A percentile compares a stretch with the other conserved stretches of the same genome.
Evolutionary conservation across 495 filamentous ascomycete genomes (phyloP).

Genomic region (Xylaria longipes): DNA sequence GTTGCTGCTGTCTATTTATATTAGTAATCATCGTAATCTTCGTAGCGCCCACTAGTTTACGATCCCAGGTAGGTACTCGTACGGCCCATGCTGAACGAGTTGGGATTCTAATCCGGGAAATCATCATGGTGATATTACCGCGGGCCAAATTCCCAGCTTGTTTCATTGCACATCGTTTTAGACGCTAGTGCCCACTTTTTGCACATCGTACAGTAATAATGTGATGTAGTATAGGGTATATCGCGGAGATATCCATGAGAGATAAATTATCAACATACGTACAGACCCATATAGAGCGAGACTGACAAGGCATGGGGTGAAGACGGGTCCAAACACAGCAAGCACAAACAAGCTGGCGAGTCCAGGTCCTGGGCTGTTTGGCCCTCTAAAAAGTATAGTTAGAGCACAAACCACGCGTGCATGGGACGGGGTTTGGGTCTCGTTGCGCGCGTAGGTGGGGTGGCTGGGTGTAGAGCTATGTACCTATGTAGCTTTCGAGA

Average conservation of each 20-base stretch:
- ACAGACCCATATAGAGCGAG: not conserved
- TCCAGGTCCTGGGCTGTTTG: not conserved
- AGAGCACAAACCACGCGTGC: not conserved
- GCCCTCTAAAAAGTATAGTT: not conserved
- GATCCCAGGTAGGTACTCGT: not conserved
- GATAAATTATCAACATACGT: constrained; percentile 2
- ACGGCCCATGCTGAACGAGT: not conserved
- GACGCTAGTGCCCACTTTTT: constrained; percentile 8
- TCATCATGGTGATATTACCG: not conserved
- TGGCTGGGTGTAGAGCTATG: not conserved
- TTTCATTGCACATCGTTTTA: not conserved
- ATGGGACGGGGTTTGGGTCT: not conserved
- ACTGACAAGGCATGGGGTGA: not conserved
- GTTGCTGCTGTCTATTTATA: not conserved
- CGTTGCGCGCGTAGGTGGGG: constrained; percentile 6
- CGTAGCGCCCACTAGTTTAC: not conserved
- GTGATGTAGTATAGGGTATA: constrained; percentile 14
- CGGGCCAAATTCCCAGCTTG: not conserved
- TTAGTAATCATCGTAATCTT: no score
- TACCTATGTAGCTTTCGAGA: constrained; percentile 18
- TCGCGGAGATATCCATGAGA: constrained; percentile 8
- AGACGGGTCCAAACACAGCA: not conserved
- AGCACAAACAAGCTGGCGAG: constrained; percentile 8
- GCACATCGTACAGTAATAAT: constrained; percentile 25
- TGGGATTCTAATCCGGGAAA: not conserved